These are phyloP conservation scores for Macrolepiota dolichaula DNA, from an alignment of 768 basidiomycete genomes.

Conservation along the genomic window DNA sequence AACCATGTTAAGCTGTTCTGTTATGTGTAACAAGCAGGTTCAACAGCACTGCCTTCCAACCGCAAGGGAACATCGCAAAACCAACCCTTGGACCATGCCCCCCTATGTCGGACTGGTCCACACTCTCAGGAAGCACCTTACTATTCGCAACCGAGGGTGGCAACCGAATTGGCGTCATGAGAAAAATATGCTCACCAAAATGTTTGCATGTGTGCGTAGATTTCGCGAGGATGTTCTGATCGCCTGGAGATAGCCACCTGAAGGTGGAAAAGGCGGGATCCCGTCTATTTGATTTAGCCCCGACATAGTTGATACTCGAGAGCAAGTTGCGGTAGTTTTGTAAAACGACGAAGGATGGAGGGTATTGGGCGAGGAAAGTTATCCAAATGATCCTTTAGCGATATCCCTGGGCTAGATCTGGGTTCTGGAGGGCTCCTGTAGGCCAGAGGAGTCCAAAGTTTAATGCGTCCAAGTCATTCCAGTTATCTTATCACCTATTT, in stretches of 20 bases:
- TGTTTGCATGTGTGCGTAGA: conserved; percentile 42
- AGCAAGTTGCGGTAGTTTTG: no score
- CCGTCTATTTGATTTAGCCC: neutral
- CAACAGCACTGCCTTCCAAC: no score
- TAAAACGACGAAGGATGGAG: neutral
- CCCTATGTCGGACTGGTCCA: no score
- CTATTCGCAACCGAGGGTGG: neutral
- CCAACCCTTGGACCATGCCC: no score
- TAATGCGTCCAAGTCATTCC: no score
- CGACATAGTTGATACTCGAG: neutral
- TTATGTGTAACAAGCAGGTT: no score
- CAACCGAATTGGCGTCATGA: neutral
- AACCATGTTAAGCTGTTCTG: no score
- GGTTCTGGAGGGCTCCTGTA: neutral
- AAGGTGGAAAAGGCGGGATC: conserved; percentile 37
- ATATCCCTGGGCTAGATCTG: neutral
- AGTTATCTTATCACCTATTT: no score
- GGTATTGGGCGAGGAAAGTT: neutral
- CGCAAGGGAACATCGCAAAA: no score
- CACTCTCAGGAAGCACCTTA: neutral
- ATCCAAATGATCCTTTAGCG: neutral
- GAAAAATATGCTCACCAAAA: conserved; percentile 42
- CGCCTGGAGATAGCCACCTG: conserved; percentile 44
- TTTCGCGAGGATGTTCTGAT: conserved; percentile 52
- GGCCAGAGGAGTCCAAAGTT: neutral